Percentiles rank a stretch among this genome's conserved stretches.
Evolutionary conservation across 2,329 filamentous ascomycete species (phyloP).

Genomic region (Aspergillus carbonarius): DNA sequence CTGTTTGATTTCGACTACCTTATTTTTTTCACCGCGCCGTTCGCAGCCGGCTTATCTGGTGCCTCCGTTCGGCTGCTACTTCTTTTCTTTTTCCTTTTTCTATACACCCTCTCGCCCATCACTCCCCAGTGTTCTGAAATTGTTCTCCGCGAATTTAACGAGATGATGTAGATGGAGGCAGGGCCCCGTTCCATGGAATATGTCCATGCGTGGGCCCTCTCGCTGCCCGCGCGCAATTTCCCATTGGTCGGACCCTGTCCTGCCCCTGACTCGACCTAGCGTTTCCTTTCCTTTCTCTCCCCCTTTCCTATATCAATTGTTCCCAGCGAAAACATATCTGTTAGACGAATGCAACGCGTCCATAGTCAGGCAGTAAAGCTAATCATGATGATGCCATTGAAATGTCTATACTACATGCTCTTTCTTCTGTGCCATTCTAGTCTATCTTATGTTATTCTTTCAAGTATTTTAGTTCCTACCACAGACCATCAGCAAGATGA

Average conservation of each 20-base stretch:
- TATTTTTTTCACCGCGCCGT: conserved; percentile 8
- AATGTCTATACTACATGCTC: conserved; percentile 4
- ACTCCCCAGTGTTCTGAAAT: not conserved
- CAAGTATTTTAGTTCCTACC: not conserved
- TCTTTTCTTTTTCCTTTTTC: conserved; percentile 14
- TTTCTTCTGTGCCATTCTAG: conserved; percentile 11
- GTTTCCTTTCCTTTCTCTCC: conserved; percentile 11
- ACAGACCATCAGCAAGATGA: not conserved
- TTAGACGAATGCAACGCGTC: conserved; percentile 18
- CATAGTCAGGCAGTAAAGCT: conserved; percentile 18
- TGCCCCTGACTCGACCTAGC: not conserved
- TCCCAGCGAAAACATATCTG: conserved; percentile 12
- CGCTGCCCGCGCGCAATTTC: not conserved
- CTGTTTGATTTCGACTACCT: conserved; percentile 6
- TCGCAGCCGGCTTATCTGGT: conserved; percentile 2
- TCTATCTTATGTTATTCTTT: not conserved
- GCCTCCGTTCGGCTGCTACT: conserved; percentile 8
- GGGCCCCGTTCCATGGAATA: conserved; percentile 5
- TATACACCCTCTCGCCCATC: conserved; percentile 15
- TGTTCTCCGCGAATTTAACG: conserved; percentile 8
- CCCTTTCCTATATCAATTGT: not conserved
- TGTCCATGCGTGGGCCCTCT: not conserved
- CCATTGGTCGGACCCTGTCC: not conserved
- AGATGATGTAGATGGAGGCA: conserved; percentile 19
- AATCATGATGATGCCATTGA: conserved; percentile 15